Base-by-base conservation (phyloP, 2,329 filamentous ascomycete genomes). In the Nemania abortiva region DNA sequence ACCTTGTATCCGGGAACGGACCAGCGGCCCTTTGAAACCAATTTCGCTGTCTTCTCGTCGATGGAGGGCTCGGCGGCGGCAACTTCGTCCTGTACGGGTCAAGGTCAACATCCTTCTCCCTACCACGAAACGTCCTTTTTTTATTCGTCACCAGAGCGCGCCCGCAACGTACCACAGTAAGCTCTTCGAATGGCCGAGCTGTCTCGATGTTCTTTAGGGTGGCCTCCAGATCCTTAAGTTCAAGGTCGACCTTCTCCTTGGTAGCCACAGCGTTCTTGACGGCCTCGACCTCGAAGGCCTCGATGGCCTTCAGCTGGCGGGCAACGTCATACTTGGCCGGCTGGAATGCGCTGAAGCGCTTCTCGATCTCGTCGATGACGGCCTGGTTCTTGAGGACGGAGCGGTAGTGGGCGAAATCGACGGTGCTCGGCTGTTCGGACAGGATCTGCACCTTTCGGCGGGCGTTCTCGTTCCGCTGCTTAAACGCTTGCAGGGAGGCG, bases 401-500 rank as follows among this genome's bases (percentile, higher is more conserved):
- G 84, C 95, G 94, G 92, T 98, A 99, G 84, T 95, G 89, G 76
- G 89, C 84, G 85, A 99, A 98, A 88, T 99, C 94, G 85, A 99
- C 90, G 68, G 89, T 89, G 79, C 94, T 93, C 74, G 95, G 86
- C 82, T 92, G 91, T 84, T 97, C 94, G 73, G 89, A 90, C 68
- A 99, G 93, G 72, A 89, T 79, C 83, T 92, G 90, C 71, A 99
- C 88, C 86, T 95, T 95, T 87, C 96, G 95, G 85, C 95, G 95
- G 81, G 94, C 95, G 82, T 98, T 95, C 82, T 99, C 96, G 88
- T 98, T 98, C 86, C 96, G 95, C 91, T 97, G 96, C 90, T 99
- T 99, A 92, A 99, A 99, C 75, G 93, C 89, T 83, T 95, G 92
- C 72, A 99, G 94, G 72, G 95, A 92, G 79, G 91, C 86, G 77